Evolutionary conservation across 1,284 basidiomycete genomes (phyloP).

Genomic region (Trametes polyzona): DNA sequence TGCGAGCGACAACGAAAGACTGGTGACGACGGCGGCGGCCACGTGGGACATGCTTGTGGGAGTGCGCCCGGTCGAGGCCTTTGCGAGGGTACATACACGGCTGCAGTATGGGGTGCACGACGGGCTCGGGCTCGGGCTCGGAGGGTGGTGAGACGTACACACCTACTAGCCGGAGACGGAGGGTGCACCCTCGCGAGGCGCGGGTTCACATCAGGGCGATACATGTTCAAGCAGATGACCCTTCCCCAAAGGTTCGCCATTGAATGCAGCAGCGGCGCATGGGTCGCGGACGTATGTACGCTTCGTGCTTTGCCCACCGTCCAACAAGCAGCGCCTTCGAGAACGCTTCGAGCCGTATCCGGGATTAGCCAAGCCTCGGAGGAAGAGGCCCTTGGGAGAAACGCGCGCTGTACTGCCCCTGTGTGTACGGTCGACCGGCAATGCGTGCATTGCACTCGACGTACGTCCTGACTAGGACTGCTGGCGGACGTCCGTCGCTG

Average conservation of each 20-base stretch:
- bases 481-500: constrained; percentile 10
- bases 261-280: neutral
- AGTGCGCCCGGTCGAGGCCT: neutral
- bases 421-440: neutral
- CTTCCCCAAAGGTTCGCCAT: neutral
- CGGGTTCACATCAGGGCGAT: neutral
- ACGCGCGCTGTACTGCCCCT: neutral
- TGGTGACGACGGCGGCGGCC: constrained; percentile 3
- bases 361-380: neutral
- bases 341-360: too few species aligned
- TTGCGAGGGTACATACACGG: neutral
- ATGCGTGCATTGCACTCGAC: too few species aligned
- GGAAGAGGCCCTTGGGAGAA: neutral
- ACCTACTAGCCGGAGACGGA: neutral
- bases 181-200: neutral
- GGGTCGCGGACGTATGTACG: neutral
- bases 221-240: neutral
- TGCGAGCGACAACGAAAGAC: neutral
- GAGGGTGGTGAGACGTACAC: too few species aligned
- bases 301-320: neutral
- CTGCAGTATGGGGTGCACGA: neutral
- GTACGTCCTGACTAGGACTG: too few species aligned
- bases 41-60: neutral
- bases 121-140: too few species aligned
- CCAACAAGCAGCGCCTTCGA: neutral